Evolutionary conservation across 1,284 basidiomycete species (phyloP).

Genomic region (Psilocybe mexicana): DNA sequence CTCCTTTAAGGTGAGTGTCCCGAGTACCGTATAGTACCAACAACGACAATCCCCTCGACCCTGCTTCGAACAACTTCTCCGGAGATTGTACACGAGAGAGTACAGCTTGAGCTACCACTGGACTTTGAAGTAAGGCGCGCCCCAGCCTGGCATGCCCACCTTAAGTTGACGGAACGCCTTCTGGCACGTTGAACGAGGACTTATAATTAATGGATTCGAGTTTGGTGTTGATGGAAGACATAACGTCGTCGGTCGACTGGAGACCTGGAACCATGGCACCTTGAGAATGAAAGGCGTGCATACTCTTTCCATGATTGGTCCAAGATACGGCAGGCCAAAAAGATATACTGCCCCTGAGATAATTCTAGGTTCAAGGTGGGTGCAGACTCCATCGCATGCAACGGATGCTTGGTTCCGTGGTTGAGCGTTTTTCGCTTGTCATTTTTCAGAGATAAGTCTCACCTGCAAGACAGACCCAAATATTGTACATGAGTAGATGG

Average conservation of each 20-base stretch:
- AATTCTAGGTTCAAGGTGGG: conserved; percentile 21
- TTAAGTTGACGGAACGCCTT: conserved; percentile 18
- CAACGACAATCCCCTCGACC: conserved; percentile 24
- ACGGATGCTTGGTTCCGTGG: conserved; percentile 21
- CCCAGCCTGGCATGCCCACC: conserved; percentile 25
- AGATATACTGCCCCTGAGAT: conserved; percentile 28
- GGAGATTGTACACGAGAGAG: conserved; percentile 24
- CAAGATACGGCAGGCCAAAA: conserved; percentile 25
- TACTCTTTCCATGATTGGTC: conserved; percentile 16
- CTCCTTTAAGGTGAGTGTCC: conserved; percentile 18
- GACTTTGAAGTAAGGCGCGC: conserved; percentile 17
- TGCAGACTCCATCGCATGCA: conserved; percentile 26
- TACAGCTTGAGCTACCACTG: conserved; percentile 17
- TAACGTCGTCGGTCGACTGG: conserved; percentile 18
- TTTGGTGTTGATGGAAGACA: conserved; percentile 12
- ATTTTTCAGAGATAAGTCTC: not conserved
- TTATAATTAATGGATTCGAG: conserved; percentile 17
- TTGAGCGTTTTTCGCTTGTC: not conserved
- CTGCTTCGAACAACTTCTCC: conserved; percentile 22
- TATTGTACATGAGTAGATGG: no score
- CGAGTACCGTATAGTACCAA: conserved; percentile 24
- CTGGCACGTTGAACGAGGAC: conserved; percentile 22
- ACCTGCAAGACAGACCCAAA: conserved; percentile 18
- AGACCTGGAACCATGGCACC: conserved; percentile 21
- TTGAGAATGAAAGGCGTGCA: conserved; percentile 16